Percentiles rank a stretch among this genome's conserved stretches.
These are phyloP conservation scores for Nakazawaea anatomiae DNA, from an alignment of 805 yeast species.

Conservation along the genomic window DNA sequence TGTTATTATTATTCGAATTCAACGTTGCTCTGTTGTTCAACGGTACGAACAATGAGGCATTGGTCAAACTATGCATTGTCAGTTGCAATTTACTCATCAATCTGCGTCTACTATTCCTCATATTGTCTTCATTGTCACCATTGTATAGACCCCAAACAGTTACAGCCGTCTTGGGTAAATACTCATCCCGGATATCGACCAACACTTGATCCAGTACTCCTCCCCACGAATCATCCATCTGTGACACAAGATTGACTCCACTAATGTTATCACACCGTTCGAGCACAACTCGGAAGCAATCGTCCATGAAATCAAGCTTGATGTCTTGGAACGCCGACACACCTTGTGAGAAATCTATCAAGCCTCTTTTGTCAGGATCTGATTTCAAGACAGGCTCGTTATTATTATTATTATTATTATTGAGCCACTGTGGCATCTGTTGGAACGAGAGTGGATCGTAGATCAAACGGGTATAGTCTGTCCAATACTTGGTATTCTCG, in stretches of 20 bases:
- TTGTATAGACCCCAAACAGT: slow-evolving; percentile 42
- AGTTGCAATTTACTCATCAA: slow-evolving; percentile 38
- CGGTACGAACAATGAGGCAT: slow-evolving; percentile 55
- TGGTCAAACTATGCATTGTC: slow-evolving; percentile 37
- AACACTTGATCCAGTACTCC: slow-evolving; percentile 57
- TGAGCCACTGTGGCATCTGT: slow-evolving; percentile 51
- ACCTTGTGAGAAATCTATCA: slow-evolving; percentile 51
- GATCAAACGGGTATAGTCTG: slow-evolving; percentile 68
- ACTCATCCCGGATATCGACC: slow-evolving; percentile 62
- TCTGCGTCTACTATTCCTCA: neutral
- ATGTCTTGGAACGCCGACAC: slow-evolving; percentile 45
- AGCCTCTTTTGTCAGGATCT: slow-evolving; percentile 28
- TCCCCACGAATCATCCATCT: slow-evolving; percentile 79
- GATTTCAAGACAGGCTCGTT: slow-evolving; percentile 18
- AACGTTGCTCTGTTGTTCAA: slow-evolving; percentile 17
- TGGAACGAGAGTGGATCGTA: slow-evolving; percentile 57
- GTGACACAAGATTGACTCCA: slow-evolving; percentile 68
- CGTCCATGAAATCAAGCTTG: slow-evolving; percentile 48
- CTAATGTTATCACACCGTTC: slow-evolving; percentile 73
- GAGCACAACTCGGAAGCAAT: slow-evolving; percentile 49
- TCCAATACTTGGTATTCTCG: slow-evolving; percentile 60
- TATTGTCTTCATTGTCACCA: neutral
- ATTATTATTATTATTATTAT: slow-evolving; percentile 30
- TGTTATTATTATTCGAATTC: slow-evolving; percentile 13
- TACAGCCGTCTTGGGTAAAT: slow-evolving; percentile 41